Conservation (phyloP, 805 yeast genomes). For the Candida dendrica region DNA sequence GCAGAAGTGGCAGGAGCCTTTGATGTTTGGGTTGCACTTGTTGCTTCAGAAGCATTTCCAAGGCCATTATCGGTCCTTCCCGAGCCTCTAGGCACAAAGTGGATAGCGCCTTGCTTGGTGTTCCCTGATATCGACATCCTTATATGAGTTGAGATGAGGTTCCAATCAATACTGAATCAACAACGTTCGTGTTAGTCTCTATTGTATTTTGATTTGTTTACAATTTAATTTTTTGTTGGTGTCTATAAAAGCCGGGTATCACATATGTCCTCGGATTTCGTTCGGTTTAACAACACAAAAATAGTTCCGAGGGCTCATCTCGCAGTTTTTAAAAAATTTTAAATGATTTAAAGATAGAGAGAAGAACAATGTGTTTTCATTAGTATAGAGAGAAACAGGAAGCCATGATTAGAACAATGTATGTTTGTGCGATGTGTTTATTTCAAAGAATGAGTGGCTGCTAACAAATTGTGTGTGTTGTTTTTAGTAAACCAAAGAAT, state of each 20-base stretch:
- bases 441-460: no score
- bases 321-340: not conserved
- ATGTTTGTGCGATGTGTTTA: no score
- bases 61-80: not conserved
- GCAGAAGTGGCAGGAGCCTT: conserved; percentile 5
- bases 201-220: not conserved
- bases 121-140: not conserved
- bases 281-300: not conserved
- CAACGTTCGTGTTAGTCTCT: not conserved
- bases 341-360: not conserved
- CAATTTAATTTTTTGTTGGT: not conserved
- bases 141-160: no score
- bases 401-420: conserved; percentile 31
- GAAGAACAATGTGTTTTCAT: not conserved
- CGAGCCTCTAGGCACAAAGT: not conserved
- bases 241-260: not conserved
- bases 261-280: not conserved
- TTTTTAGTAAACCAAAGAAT: conserved; percentile 73
- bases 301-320: not conserved
- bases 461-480: no score
- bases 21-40: not conserved
- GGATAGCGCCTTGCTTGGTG: not conserved
- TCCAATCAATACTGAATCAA: not conserved
- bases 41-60: not conserved
- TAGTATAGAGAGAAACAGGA: no score